Conservation (phyloP, 2,329 filamentous ascomycete genomes). For the Fusarium sp. region DNA sequence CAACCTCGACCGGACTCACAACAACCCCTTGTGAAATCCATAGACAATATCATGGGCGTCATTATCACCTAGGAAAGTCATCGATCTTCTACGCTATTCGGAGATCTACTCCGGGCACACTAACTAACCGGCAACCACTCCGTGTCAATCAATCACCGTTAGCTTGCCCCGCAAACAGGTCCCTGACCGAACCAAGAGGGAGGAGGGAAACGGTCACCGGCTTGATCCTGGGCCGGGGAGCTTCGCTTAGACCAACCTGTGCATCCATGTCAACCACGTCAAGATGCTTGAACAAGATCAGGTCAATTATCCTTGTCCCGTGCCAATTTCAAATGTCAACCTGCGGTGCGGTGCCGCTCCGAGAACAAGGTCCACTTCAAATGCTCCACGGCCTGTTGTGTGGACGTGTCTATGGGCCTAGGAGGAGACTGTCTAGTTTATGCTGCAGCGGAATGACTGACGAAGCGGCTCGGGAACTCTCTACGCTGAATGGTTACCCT, state of each 20-base stretch:
- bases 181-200: neutral
- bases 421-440: constrained; percentile 7
- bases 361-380: neutral
- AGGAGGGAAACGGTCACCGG: neutral
- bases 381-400: neutral
- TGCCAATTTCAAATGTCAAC: neutral
- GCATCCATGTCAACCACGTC: neutral
- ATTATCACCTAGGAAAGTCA: constrained; percentile 17
- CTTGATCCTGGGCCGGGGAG: neutral
- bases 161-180: constrained; percentile 3
- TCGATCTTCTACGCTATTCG: constrained; percentile 19
- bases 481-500: constrained; percentile 16
- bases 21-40: neutral
- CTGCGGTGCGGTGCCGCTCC: constrained; percentile 2
- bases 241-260: neutral
- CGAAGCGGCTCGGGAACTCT: neutral
- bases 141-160: constrained; percentile 3
- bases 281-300: neutral
- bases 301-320: neutral
- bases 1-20: neutral
- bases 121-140: constrained; percentile 3
- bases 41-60: neutral
- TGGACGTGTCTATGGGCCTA: neutral
- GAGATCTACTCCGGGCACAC: constrained; percentile 7
- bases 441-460: constrained; percentile 20